Percentiles rank a stretch among this genome's conserved stretches.
phyloP scores from a whole-genome alignment of 805 yeast species.

The Sugiyamaella boreocaroliniensis region DNA sequence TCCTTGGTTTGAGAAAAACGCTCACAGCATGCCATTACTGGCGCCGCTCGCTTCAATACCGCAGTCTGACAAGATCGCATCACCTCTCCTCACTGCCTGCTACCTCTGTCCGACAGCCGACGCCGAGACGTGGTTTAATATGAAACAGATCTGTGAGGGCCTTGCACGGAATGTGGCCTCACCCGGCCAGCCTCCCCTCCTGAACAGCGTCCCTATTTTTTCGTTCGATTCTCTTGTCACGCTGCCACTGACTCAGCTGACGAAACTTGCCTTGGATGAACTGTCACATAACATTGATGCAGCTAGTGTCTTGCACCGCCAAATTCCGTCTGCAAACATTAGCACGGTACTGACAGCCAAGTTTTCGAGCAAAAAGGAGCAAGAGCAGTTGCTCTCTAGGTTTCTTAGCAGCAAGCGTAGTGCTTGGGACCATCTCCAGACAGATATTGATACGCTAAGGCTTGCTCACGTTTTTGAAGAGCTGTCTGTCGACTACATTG shows the following conservation, averaged over 20 bases:
- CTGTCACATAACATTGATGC: not conserved
- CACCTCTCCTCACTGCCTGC: conserved; percentile 19
- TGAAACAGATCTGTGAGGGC: conserved; percentile 9
- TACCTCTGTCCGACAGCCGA: conserved; percentile 8
- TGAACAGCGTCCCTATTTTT: not conserved
- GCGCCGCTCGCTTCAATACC: conserved; percentile 12
- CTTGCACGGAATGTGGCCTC: not conserved
- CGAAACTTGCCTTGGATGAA: not conserved
- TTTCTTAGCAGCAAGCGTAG: conserved; percentile 9
- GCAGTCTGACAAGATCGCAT: conserved; percentile 1
- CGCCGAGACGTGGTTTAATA: conserved; percentile 3
- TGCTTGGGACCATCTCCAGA: conserved; percentile 12
- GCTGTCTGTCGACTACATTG: conserved; percentile 8
- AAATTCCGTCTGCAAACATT: not conserved
- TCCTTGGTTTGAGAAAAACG: conserved; percentile 11
- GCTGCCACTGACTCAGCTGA: not conserved
- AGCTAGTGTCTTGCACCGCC: not conserved
- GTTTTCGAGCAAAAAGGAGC: not conserved
- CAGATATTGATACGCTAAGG: not conserved
- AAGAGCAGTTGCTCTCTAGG: conserved; percentile 2
- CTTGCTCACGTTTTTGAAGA: conserved; percentile 5
- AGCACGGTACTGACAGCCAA: not conserved
- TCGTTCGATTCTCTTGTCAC: not conserved
- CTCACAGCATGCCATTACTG: conserved; percentile 15
- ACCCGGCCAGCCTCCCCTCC: not conserved